Evolutionary conservation across 2,329 filamentous ascomycete genomes (phyloP), one percentile per base, ranked within the genome.

Genomic region (Didymella segeticola): DNA sequence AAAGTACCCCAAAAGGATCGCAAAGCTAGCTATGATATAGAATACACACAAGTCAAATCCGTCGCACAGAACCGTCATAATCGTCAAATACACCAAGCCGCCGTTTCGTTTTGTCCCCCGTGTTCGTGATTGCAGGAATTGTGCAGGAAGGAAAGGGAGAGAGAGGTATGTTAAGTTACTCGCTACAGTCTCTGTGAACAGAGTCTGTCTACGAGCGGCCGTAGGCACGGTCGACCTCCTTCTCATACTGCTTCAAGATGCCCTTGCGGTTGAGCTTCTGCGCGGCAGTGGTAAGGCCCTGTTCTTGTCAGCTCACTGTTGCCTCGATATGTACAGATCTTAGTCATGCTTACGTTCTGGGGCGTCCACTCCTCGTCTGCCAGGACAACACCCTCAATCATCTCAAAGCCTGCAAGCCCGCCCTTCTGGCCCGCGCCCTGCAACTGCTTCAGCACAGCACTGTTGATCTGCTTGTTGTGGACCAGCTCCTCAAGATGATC

Each of bases 301-400:
- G 38, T 23, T 4, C 1, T 10, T 19, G 15, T 50, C 20, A 50
- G 47, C 29, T n/a, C n/a, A n/a, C n/a, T n/a, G n/a, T n/a, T n/a
- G n/a, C n/a, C n/a, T n/a, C n/a, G n/a, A n/a, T n/a, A n/a, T n/a
- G n/a, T n/a, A n/a, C n/a, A n/a, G n/a, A n/a, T n/a, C n/a, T n/a
- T n/a, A n/a, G n/a, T n/a, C n/a, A n/a, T n/a, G 83, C 89, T 87
- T 80, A 93, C 90, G 71, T 87, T 95, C 54, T 86, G 83, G 47
- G 91, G 89, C 49, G 89, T 93, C 91, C 91, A 96, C 75, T 96
- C 91, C 70, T 93, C 91, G 61, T 93, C 89, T 0, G 88, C 86
- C 51, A 96, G 74, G 22, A 93, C 89, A 17, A 93, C 87, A 43
- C 88, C 90, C 25, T 86, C 83, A 33, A 96, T 82, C 58, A 88